Base-by-base conservation (phyloP, 768 basidiomycete species). In the Tricholomella constricta region DNA sequence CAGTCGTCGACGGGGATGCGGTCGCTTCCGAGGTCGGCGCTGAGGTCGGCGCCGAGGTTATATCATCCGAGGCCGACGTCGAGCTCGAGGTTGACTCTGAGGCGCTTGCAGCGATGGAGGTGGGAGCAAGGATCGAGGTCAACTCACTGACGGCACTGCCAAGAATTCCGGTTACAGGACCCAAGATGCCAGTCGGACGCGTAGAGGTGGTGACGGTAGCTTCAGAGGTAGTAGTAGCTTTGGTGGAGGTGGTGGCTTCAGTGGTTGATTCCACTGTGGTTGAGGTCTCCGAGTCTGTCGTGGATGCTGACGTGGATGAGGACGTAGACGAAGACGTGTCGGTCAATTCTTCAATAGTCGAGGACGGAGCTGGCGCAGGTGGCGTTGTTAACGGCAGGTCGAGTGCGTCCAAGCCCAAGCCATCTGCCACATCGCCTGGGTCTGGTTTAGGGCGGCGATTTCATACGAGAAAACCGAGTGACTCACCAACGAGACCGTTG, bases 231-330 rank as follows among this genome's bases (percentile, higher is more conserved):
- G 31, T 42, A 22, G 41, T 12, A 4, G 25, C n/a, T 2, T 25
- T 43, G 41, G 8, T 12, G 20, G 20, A 4, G 40, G 11, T 42
- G 22, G 23, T 19, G 23, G 41, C 15, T 2, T 22, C 10, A 6
- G 12, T 26, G 19, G 19, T 10, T 8, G 40, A 26, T n/a, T n/a
- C n/a, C n/a, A n/a, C n/a, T n/a, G n/a, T n/a, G 29, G 44, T 15
- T 10, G 32, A 26, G 22, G 46, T 26, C 6, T 25, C 44, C 29
- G 58, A 38, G 17, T 38, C 31, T 7, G 53, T 17, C 10, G 58
- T 36, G 3, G 46, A 27, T 15, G 34, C 23, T 1, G 53, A 35
- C n/a, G 59, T 48, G 32, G 53, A 22, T 29, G 29, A 19, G 4
- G 52, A 22, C n/a, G 44, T 45, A 17, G 41, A 11, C 23, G 45